Conservation (phyloP, 768 basidiomycete species). For the Boletus sp. region DNA sequence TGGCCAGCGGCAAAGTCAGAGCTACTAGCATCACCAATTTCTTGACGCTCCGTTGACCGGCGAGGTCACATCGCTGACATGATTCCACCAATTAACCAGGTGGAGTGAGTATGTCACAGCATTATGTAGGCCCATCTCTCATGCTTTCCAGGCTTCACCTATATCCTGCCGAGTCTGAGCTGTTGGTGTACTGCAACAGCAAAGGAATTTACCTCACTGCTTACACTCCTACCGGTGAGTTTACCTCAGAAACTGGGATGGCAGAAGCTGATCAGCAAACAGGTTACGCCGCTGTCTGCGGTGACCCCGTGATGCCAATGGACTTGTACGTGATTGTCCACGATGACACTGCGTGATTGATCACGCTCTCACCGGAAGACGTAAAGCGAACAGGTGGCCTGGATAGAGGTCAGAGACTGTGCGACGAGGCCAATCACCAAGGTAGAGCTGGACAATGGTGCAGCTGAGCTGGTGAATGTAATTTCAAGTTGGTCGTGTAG, state of each 20-base stretch:
- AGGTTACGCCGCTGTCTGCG: constrained; percentile 26
- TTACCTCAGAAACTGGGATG: neutral
- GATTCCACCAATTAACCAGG: constrained; percentile 66
- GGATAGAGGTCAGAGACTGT: constrained; percentile 33
- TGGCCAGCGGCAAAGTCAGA: constrained; percentile 24
- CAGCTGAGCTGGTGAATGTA: constrained; percentile 39
- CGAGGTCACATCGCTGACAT: neutral
- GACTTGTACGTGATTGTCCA: constrained; percentile 17
- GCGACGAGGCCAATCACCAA: constrained; percentile 21
- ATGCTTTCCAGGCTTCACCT: constrained; percentile 47
- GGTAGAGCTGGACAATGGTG: constrained; percentile 41
- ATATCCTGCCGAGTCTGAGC: constrained; percentile 58
- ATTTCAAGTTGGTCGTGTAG: neutral
- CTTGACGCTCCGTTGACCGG: constrained; percentile 12
- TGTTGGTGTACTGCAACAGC: constrained; percentile 45
- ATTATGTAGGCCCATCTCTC: constrained; percentile 3
- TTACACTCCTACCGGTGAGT: constrained; percentile 51
- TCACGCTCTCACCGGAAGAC: constrained; percentile 32
- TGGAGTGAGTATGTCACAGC: constrained; percentile 35
- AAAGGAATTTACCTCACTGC: constrained; percentile 70
- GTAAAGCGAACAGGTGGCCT: constrained; percentile 31
- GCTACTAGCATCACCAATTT: constrained; percentile 43
- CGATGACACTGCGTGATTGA: constrained; percentile 25
- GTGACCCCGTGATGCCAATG: constrained; percentile 26
- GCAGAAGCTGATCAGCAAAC: constrained; percentile 2